phyloP scores from a whole-genome alignment of 345 rosid species.

The Combretum micranthum region DNA sequence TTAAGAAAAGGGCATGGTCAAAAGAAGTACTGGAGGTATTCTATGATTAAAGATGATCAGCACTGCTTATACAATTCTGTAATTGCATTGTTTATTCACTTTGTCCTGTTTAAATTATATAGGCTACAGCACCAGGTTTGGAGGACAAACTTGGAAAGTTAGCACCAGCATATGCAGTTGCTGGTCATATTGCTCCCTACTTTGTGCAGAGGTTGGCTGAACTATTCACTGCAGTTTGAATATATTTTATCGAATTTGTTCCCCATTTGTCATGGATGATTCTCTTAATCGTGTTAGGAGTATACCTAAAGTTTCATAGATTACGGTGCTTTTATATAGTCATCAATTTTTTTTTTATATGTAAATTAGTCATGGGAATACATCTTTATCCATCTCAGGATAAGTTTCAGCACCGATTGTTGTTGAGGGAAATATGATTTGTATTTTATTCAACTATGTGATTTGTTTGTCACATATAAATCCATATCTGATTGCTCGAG shows the following conservation, averaged over 20 bases:
- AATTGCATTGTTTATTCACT: not conserved
- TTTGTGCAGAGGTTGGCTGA: slow-evolving; percentile 68
- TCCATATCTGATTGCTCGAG: too few relatives aligned
- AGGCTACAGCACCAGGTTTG: slow-evolving; percentile 86
- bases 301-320: too few relatives aligned
- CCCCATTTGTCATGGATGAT: too few relatives aligned
- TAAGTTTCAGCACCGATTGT: too few relatives aligned
- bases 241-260: not conserved
- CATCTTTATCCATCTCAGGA: too few relatives aligned
- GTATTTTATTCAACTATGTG: too few relatives aligned
- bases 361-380: too few relatives aligned
- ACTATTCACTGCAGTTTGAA: not conserved
- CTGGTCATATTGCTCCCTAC: slow-evolving; percentile 72
- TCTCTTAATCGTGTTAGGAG: too few relatives aligned
- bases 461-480: too few relatives aligned
- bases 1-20: slow-evolving; percentile 60
- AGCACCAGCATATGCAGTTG: slow-evolving; percentile 86
- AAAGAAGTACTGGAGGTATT: slow-evolving; percentile 55
- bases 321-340: not conserved
- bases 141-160: slow-evolving; percentile 81
- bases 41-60: slow-evolving; percentile 6
- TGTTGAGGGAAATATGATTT: too few relatives aligned
- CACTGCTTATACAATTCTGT: not conserved
- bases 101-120: slow-evolving; percentile 6
- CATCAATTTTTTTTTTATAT: not conserved